These are phyloP conservation scores for Penicillium sp. DNA, from an alignment of 2,329 filamentous ascomycete species.

Conservation along the genomic window DNA sequence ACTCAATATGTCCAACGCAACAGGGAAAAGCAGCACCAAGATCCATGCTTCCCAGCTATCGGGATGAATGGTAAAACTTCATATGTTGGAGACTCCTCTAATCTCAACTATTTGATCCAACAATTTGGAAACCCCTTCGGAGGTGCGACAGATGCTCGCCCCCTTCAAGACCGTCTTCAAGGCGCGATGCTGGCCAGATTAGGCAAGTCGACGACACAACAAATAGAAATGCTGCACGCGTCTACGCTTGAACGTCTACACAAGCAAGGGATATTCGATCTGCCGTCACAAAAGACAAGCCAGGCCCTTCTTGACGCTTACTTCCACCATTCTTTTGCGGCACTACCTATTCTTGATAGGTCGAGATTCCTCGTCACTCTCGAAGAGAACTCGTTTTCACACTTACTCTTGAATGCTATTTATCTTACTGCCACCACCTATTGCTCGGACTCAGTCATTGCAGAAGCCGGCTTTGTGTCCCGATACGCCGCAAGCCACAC, in stretches of 20 bases:
- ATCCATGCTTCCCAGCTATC: too few species aligned
- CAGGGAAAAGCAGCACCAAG: too few species aligned
- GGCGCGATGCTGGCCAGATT: slow-evolving; percentile 18
- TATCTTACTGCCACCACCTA: slow-evolving; percentile 8
- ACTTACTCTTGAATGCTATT: too few species aligned
- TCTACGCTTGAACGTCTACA: too few species aligned
- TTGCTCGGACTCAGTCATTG: slow-evolving; percentile 23
- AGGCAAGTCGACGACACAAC: slow-evolving; percentile 7
- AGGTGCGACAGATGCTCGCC: slow-evolving; percentile 6
- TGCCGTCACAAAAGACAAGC: too few species aligned
- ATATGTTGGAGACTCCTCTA: slow-evolving; percentile 27
- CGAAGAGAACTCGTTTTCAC: too few species aligned
- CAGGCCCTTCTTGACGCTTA: too few species aligned
- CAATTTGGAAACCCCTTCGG: slow-evolving; percentile 28
- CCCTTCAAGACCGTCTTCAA: slow-evolving; percentile 23
- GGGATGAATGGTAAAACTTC: neutral
- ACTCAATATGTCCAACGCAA: too few species aligned
- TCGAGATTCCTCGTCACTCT: too few species aligned
- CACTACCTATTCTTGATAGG: too few species aligned
- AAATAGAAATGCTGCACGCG: neutral
- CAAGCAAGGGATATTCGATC: too few species aligned
- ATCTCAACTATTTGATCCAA: slow-evolving; percentile 27
- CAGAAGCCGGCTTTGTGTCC: slow-evolving; percentile 21
- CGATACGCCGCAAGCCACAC: slow-evolving; percentile 26
- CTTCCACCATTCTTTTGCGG: too few species aligned